These are phyloP conservation scores for Arabis hirsuta DNA, from an alignment of 345 rosid species.

Conservation along the genomic window DNA sequence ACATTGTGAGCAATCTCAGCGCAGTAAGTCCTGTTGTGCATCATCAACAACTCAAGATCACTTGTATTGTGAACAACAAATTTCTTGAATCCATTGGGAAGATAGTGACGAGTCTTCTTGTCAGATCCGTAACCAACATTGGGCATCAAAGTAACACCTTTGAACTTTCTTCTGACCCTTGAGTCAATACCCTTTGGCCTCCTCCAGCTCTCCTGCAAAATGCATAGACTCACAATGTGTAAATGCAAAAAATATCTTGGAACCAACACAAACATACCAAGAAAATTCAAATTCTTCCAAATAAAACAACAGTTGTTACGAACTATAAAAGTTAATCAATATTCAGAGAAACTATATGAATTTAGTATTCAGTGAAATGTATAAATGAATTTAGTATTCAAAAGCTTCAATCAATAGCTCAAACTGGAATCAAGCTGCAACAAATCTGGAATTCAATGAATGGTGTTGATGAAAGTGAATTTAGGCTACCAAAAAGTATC, in stretches of 20 bases:
- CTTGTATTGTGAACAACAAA: slow-evolving; percentile 73
- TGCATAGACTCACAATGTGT: neutral
- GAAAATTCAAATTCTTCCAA: neutral
- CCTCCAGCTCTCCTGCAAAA: slow-evolving; percentile 69
- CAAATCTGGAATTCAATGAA: neutral
- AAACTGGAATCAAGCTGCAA: too few species aligned
- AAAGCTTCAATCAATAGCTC: too few species aligned
- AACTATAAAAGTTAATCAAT: neutral
- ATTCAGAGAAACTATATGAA: neutral
- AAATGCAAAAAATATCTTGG: neutral
- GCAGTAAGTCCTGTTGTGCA: slow-evolving; percentile 93
- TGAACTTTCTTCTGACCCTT: slow-evolving; percentile 81
- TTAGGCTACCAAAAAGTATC: neutral
- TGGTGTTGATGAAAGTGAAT: neutral
- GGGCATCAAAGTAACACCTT: slow-evolving; percentile 81
- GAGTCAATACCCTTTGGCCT: slow-evolving; percentile 92
- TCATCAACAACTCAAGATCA: slow-evolving; percentile 86
- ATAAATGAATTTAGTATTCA: too few species aligned
- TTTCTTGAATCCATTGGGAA: slow-evolving; percentile 86
- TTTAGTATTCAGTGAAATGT: neutral
- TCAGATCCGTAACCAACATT: slow-evolving; percentile 82
- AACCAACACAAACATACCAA: neutral
- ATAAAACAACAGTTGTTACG: neutral
- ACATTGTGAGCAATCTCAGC: slow-evolving; percentile 88
- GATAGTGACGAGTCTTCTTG: slow-evolving; percentile 81